Conservation (phyloP, 371 early-diverging fungal species). For the Dichotomocladium elegans region DNA sequence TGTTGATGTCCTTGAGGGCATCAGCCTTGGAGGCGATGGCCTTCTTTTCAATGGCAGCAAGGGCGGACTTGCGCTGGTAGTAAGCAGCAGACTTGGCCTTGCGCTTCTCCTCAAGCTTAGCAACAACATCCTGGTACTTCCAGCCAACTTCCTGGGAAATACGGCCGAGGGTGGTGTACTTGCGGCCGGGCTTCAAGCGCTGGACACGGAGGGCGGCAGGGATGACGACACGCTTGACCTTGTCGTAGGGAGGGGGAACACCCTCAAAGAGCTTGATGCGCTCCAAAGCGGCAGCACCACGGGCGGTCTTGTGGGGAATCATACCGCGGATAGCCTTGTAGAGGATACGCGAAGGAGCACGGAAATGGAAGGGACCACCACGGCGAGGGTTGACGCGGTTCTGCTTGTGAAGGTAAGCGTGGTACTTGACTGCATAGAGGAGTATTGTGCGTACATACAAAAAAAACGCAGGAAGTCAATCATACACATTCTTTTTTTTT, state of each 20-base stretch:
- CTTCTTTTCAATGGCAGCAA: constrained; percentile 45
- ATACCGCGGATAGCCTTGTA: constrained; percentile 98
- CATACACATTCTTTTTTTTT: no score
- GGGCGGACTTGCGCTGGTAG: constrained; percentile 82
- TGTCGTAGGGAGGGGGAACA: constrained; percentile 97
- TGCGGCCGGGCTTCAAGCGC: constrained; percentile 95
- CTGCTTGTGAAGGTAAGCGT: constrained; percentile 98
- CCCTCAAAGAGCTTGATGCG: constrained; percentile 99
- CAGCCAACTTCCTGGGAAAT: constrained; percentile 98
- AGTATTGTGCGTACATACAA: neutral
- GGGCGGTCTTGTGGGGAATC: constrained; percentile 98
- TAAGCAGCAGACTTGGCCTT: constrained; percentile 91
- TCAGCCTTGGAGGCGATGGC: constrained; percentile 47
- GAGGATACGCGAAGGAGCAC: constrained; percentile 98
- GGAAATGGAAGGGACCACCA: constrained; percentile 98
- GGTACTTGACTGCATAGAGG: constrained; percentile 80
- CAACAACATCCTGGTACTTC: constrained; percentile 98
- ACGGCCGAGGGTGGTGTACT: constrained; percentile 94
- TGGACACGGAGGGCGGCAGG: constrained; percentile 97
- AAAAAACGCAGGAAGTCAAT: no score
- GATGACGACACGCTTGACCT: constrained; percentile 94
- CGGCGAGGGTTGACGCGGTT: constrained; percentile 97
- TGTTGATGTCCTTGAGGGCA: constrained; percentile 45
- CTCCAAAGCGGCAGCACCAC: constrained; percentile 96
- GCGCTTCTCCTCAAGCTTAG: constrained; percentile 95